Conservation (phyloP, 2,329 filamentous ascomycete genomes). For the Mycosphaerella sp. region DNA sequence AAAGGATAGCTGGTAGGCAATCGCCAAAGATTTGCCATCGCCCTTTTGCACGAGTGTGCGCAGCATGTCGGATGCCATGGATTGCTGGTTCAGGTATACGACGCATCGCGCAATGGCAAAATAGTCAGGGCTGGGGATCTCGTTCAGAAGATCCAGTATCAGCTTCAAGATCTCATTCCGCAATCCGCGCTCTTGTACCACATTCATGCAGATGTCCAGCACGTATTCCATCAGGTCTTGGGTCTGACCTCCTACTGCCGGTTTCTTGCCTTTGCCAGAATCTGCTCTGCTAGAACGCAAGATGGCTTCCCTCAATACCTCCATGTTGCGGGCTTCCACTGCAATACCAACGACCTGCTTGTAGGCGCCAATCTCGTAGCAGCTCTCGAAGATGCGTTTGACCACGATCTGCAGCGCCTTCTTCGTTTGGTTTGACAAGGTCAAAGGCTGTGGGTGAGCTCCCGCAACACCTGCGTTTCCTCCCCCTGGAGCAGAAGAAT, state of each 20-base stretch:
- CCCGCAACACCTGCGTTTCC: constrained; percentile 51
- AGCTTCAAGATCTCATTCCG: constrained; percentile 78
- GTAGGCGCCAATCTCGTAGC: constrained; percentile 78
- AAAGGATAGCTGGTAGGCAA: constrained; percentile 96
- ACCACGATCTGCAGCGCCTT: constrained; percentile 76
- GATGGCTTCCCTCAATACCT: constrained; percentile 80
- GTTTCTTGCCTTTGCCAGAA: constrained; percentile 58
- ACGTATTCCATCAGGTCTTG: constrained; percentile 98
- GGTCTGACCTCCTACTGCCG: constrained; percentile 53
- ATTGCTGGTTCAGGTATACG: constrained; percentile 87
- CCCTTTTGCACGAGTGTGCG: constrained; percentile 72
- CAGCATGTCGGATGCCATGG: constrained; percentile 82
- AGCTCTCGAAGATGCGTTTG: constrained; percentile 84
- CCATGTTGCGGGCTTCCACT: constrained; percentile 86
- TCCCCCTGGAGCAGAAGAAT: constrained; percentile 50
- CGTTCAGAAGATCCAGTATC: constrained; percentile 90
- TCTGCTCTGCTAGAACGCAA: constrained; percentile 82
- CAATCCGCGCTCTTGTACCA: constrained; percentile 87
- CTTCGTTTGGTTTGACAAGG: constrained; percentile 67
- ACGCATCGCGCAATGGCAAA: constrained; percentile 98
- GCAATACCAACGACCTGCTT: constrained; percentile 95
- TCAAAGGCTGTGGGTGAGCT: constrained; percentile 54
- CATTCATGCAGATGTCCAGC: constrained; percentile 91
- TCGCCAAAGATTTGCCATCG: constrained; percentile 70
- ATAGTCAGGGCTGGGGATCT: constrained; percentile 88